Base-by-base conservation (phyloP, 1,284 basidiomycete species). In the Moesziomyces parantarcticus region DNA sequence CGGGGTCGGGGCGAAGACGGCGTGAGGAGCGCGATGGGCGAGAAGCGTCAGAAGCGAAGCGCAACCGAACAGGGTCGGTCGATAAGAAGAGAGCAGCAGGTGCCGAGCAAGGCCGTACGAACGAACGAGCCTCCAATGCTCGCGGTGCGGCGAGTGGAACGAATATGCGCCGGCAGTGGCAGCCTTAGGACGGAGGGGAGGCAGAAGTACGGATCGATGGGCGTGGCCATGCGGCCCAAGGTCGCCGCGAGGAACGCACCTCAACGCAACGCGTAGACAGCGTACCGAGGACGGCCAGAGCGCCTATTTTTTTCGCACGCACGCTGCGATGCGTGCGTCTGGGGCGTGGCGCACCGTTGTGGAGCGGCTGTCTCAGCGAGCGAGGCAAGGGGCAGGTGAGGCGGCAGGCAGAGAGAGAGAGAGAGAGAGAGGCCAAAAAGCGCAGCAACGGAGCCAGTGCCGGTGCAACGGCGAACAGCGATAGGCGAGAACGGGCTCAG, bases 41-140 rank as follows among this genome's bases (percentile, higher is more conserved):
- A 32, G 10, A 32, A 48, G 48, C 34, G 22, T 18, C 48, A 50
- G 36, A 50, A 50, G 34, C 48, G 21, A 25, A 25, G 23, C 48
- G 40, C 3, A 51, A 51, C 16, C 36, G 26, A 13, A 42, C 21
- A n/a, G 50, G n/a, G 39, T 20, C 13, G 40, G 39, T 29, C 20
- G 22, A 44, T 16, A 43, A 42, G 40, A 26, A 43, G 51, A 25
- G 22, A 44, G 32, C 3, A 9, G 34, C 26, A 39, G 36, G 41
- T 7, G 36, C 16, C 11, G 45, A 32, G 18, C 26, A 43, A 49
- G 16, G 39, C 21, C 29, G 29, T 32, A 32, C 29, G 29, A 32
- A 32, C 29, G 29, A 32, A 13, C 29, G 6, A 32, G 29, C 13
- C 10, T 4, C 29, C 10, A 13, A 11, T 32, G 36, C 18, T 16